phyloP scores from a whole-genome alignment of 2,329 filamentous ascomycete genomes.

The Passalora sequoiae region DNA sequence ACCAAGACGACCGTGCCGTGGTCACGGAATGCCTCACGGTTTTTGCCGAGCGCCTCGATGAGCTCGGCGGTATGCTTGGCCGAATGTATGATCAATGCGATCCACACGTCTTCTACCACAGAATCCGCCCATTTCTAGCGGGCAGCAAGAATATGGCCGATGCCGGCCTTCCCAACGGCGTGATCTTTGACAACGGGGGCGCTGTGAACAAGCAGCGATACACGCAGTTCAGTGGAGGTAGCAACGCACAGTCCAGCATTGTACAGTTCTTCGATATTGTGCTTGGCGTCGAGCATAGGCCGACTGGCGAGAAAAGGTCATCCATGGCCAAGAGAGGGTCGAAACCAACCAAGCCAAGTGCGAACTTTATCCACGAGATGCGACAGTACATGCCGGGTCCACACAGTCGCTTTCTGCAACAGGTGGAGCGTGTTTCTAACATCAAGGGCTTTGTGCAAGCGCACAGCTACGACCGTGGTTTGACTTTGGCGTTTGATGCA shows the following conservation, averaged over 20 bases:
- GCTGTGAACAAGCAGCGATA: conserved; percentile 53
- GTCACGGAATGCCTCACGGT: conserved; percentile 72
- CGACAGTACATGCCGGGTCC: conserved; percentile 92
- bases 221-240: conserved; percentile 84
- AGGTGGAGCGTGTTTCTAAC: conserved; percentile 74
- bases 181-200: conserved; percentile 73
- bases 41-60: conserved; percentile 83
- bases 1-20: conserved; percentile 60
- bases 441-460: conserved; percentile 75
- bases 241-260: conserved; percentile 92
- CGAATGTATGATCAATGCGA: conserved; percentile 96
- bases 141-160: conserved; percentile 98
- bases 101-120: conserved; percentile 89
- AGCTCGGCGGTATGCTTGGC: conserved; percentile 70
- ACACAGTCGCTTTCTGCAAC: conserved; percentile 81
- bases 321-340: conserved; percentile 40
- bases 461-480: conserved; percentile 55
- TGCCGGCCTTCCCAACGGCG: conserved; percentile 79
- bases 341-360: conserved; percentile 41
- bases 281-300: conserved; percentile 81
- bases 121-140: conserved; percentile 91
- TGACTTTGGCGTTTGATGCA: conserved; percentile 82
- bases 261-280: conserved; percentile 97
- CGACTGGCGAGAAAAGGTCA: conserved; percentile 66
- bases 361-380: conserved; percentile 96